Evolutionary conservation across 345 rosid species (phyloP), one percentile per base, ranked within the genome.

Genomic region (Erodium maritimum): DNA sequence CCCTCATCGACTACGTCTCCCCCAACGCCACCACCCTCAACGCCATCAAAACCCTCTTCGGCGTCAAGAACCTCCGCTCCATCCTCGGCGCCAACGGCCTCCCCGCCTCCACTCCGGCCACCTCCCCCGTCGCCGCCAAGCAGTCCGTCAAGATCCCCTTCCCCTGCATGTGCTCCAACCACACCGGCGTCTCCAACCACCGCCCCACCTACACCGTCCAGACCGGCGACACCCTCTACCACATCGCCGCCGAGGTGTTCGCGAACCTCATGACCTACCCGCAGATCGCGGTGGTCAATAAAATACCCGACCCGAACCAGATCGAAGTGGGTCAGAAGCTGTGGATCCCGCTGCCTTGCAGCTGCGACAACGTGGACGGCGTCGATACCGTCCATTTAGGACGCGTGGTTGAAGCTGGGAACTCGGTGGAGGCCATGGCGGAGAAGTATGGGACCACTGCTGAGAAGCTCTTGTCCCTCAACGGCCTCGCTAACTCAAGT

Each of bases 341-440:
- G 56, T 60, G 73, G 83, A 80, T 84, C 63, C 87, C 89, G 16
- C 68, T 84, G 29, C 83, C 91, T 1, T 87, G 87, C 67, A 84
- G 95, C 73, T 87, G 88, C 16, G 88, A 80, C 8, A 54, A 53
- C 14, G 75, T 80, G 58, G 64, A 62, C 13, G 83, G 79, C 7
- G 22, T 65, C 63, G 61, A 42, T 52, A 75, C 75, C 50, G 79
- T 82, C 20, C 90, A 87, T 57, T 84, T 80, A 54, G 80, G 78
- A 5, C 95, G 82, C 19, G 62, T 79, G 54, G 95, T 84, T 29
- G 62, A 55, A 50, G 19, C 6, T 0, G 82, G 75, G 48, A 80
- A 80, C 62, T 23, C 82, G 0, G 72, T 82, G 55, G 73, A 46
- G 58, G 64, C 23, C 62, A 79, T 87, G 23, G 86, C 85, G 0